phyloP scores from a whole-genome alignment of 139 green algal genomes.

The Edaphochlamys debaryana region DNA sequence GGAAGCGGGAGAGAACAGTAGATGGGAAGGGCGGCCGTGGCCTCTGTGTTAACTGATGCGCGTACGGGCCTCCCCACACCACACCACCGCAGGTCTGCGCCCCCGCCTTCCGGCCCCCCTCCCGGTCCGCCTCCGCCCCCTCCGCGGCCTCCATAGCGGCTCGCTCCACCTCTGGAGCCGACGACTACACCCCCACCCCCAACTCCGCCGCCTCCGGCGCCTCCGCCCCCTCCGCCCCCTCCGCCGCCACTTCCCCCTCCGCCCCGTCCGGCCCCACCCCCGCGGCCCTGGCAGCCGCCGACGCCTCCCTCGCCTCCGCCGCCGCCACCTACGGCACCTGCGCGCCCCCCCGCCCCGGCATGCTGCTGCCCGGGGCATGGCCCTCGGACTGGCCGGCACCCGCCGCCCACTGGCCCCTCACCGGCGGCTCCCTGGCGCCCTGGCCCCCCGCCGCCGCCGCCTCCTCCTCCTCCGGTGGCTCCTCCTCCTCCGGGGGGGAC shows the following conservation, averaged over 20 bases:
- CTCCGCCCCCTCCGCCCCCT: not conserved
- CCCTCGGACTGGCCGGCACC: conserved; percentile 34
- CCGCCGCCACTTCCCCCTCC: not conserved
- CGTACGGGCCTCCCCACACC: not conserved
- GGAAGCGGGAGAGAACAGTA: no score
- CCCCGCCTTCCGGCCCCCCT: no score
- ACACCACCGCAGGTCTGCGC: conserved; percentile 12
- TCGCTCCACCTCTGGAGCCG: no score
- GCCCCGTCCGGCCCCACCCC: not conserved
- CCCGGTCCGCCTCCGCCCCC: no score
- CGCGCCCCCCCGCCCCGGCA: conserved; percentile 4
- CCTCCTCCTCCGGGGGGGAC: no score
- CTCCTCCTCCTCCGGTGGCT: no score
- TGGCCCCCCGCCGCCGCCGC: no score
- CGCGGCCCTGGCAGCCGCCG: no score
- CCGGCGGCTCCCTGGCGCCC: conserved; percentile 22
- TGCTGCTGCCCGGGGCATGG: conserved; percentile 19
- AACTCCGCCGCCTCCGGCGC: not conserved
- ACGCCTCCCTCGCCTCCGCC: not conserved
- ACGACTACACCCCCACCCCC: not conserved
- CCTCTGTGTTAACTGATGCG: no score
- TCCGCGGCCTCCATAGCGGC: no score
- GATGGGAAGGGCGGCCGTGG: no score
- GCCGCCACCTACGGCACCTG: conserved; percentile 1
- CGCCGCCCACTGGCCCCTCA: conserved; percentile 30